A percentile compares a stretch with the other conserved stretches of the same genome.
These are phyloP conservation scores for Pinus taeda DNA, from an alignment of 75 land plant genomes.

Conservation along the genomic window DNA sequence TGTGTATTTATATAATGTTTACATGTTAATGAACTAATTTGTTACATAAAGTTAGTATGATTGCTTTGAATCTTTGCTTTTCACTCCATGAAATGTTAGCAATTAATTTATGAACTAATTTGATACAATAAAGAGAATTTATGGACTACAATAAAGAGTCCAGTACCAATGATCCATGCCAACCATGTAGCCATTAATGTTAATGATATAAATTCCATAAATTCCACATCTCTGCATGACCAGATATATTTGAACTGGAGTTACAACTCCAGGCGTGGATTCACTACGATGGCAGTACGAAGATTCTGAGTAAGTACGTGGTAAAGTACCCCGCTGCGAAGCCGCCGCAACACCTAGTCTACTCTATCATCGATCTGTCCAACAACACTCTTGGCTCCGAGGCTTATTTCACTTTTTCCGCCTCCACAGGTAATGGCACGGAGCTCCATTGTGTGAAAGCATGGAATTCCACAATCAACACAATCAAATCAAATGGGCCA, in stretches of 20 bases:
- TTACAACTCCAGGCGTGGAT: constrained; percentile 12
- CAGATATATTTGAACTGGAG: constrained; percentile 13
- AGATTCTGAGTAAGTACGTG: neutral
- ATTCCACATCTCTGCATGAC: constrained; percentile 4
- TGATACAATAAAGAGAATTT: too few relatives aligned
- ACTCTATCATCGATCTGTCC: constrained; percentile 23
- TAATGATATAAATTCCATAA: constrained; percentile 22
- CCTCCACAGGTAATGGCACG: constrained; percentile 37
- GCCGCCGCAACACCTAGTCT: constrained; percentile 2
- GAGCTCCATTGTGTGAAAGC: constrained; percentile 32
- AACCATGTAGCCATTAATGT: constrained; percentile 50
- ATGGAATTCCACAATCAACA: neutral
- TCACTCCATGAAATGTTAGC: too few relatives aligned
- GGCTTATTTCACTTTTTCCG: constrained; percentile 63
- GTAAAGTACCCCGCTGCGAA: neutral
- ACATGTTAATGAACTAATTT: too few relatives aligned
- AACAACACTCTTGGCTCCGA: constrained; percentile 6
- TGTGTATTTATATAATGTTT: too few relatives aligned
- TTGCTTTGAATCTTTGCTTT: too few relatives aligned
- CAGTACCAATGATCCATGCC: constrained; percentile 21
- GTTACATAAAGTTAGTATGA: too few relatives aligned
- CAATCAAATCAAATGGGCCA: neutral
- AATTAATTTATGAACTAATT: too few relatives aligned
- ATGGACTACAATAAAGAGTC: constrained; percentile 39
- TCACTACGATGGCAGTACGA: constrained; percentile 25